These are phyloP conservation scores for Penicillium nucicola DNA, from an alignment of 495 filamentous ascomycete genomes.

Conservation along the genomic window DNA sequence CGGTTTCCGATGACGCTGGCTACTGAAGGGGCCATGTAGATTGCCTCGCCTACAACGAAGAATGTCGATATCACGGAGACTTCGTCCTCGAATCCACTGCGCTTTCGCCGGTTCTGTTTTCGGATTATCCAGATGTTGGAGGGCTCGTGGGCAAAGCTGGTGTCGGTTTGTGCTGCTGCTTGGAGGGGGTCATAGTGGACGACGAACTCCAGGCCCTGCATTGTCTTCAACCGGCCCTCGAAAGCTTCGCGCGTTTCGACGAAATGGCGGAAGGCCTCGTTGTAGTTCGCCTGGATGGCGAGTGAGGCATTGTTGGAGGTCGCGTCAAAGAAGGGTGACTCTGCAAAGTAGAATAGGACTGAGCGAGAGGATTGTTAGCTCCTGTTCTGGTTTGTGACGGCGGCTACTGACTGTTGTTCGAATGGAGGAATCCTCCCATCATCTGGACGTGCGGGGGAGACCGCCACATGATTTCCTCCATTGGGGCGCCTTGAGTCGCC, in stretches of 20 bases:
- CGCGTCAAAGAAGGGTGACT: constrained; percentile 87
- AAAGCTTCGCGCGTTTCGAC: constrained; percentile 72
- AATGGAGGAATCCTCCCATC: constrained; percentile 54
- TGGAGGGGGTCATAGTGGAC: constrained; percentile 68
- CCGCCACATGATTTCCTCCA: constrained; percentile 80
- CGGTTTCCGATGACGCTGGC: constrained; percentile 72
- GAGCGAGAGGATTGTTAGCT: not conserved
- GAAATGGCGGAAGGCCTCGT: constrained; percentile 61
- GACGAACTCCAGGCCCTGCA: constrained; percentile 81
- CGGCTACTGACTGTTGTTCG: constrained; percentile 42
- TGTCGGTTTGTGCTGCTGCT: constrained; percentile 61
- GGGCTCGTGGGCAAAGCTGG: constrained; percentile 47
- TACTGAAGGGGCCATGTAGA: constrained; percentile 86
- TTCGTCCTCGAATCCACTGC: constrained; percentile 59
- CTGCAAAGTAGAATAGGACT: constrained; percentile 86
- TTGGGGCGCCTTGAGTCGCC: constrained; percentile 52
- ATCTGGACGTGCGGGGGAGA: constrained; percentile 55
- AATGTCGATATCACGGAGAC: constrained; percentile 73
- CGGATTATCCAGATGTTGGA: constrained; percentile 87
- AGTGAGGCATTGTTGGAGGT: constrained; percentile 85
- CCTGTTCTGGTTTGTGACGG: not conserved
- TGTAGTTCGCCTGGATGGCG: constrained; percentile 70
- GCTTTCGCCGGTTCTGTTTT: constrained; percentile 73
- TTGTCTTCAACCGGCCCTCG: constrained; percentile 69
- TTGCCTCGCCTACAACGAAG: constrained; percentile 78